Percentiles rank a stretch among this genome's conserved stretches.
phyloP scores from a whole-genome alignment of 2,329 filamentous ascomycete species.

The Allantophomopsis lycopodina region DNA sequence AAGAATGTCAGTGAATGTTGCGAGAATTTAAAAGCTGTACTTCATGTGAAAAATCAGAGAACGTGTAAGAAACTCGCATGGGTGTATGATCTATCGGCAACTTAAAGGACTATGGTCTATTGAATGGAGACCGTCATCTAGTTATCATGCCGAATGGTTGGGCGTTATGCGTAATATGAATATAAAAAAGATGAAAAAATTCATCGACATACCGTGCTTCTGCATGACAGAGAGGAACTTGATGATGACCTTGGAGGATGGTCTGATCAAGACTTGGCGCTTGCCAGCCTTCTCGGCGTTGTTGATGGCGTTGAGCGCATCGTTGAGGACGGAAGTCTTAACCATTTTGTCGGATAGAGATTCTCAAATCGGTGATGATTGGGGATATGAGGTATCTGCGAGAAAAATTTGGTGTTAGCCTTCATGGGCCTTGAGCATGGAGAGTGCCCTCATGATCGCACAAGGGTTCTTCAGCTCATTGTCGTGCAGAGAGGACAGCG shows the following conservation, averaged over 20 bases:
- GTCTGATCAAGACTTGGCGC: slow-evolving; percentile 97
- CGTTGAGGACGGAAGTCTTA: slow-evolving; percentile 98
- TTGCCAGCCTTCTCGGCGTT: slow-evolving; percentile 99
- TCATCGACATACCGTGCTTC: slow-evolving; percentile 75
- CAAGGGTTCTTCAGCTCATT: slow-evolving; percentile 60
- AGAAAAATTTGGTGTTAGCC: slow-evolving; percentile 38
- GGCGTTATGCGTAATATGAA: slow-evolving; percentile 5
- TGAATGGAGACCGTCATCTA: slow-evolving; percentile 84
- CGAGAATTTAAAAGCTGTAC: slow-evolving; percentile 89
- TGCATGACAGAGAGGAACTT: slow-evolving; percentile 99
- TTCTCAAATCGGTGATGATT: slow-evolving; percentile 56
- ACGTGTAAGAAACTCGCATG: slow-evolving; percentile 93
- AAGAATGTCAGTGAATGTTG: slow-evolving; percentile 57
- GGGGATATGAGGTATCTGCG: slow-evolving; percentile 53
- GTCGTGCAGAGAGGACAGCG: slow-evolving; percentile 44
- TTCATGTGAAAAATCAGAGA: slow-evolving; percentile 64
- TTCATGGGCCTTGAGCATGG: slow-evolving; percentile 46
- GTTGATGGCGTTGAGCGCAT: slow-evolving; percentile 99
- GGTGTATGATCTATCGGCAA: slow-evolving; percentile 81
- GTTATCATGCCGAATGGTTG: slow-evolving; percentile 92
- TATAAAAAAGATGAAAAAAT: slow-evolving; percentile 5
- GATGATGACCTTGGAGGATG: slow-evolving; percentile 98
- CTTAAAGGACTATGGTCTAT: slow-evolving; percentile 99
- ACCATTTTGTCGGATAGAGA: slow-evolving; percentile 87
- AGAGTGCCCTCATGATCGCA: slow-evolving; percentile 49